These are phyloP conservation scores for Annona cherimola DNA, from an alignment of 164 flowering plant species.

Conservation along the genomic window DNA sequence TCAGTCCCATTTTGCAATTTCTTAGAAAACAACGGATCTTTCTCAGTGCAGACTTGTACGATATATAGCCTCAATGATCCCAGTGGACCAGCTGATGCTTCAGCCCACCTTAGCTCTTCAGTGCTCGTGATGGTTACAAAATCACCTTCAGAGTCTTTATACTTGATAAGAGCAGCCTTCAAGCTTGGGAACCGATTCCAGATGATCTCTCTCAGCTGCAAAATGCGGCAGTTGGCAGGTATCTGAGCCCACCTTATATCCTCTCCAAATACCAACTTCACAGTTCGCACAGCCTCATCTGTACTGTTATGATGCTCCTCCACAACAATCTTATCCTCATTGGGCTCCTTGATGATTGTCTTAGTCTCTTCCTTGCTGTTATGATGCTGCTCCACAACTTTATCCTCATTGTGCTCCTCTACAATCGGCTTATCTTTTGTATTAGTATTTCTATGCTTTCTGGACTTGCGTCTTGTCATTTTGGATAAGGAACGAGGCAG, in stretches of 20 bases:
- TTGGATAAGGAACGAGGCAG: slow-evolving; percentile 21
- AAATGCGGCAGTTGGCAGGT: slow-evolving; percentile 54
- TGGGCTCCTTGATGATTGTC: slow-evolving; percentile 23
- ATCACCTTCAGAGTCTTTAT: slow-evolving; percentile 85
- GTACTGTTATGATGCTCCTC: slow-evolving; percentile 36
- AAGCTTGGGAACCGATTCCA: slow-evolving; percentile 48
- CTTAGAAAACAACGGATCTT: slow-evolving; percentile 49
- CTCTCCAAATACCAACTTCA: slow-evolving; percentile 76
- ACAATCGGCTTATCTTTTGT: not conserved
- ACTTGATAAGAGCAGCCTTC: slow-evolving; percentile 64
- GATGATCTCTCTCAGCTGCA: slow-evolving; percentile 48
- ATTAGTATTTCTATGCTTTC: not conserved
- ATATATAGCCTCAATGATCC: slow-evolving; percentile 61
- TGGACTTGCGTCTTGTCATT: slow-evolving; percentile 14
- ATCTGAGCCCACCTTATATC: slow-evolving; percentile 86
- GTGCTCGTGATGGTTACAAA: slow-evolving; percentile 70
- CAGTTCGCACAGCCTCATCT: slow-evolving; percentile 48
- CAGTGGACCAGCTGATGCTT: slow-evolving; percentile 42
- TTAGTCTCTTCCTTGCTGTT: not conserved
- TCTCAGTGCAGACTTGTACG: slow-evolving; percentile 55
- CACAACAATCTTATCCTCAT: slow-evolving; percentile 54
- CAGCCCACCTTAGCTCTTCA: slow-evolving; percentile 79
- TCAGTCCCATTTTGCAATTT: slow-evolving; percentile 18
- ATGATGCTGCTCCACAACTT: slow-evolving; percentile 36
- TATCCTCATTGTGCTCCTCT: slow-evolving; percentile 4